Conservation (phyloP, 2,329 filamentous ascomycete genomes). For the Trichoderma citrinoviride region DNA sequence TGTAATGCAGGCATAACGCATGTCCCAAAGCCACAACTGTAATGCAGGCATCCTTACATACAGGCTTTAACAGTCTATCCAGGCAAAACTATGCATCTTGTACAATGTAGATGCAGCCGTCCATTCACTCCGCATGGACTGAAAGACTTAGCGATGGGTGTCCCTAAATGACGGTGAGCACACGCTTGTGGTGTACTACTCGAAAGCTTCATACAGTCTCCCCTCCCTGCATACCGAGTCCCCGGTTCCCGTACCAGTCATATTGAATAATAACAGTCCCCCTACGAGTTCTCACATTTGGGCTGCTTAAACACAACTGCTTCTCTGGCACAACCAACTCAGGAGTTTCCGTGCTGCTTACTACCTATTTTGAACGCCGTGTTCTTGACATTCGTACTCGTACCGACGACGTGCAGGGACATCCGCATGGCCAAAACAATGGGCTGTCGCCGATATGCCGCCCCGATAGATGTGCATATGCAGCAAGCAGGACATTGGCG, state of each 20-base stretch:
- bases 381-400: background rate
- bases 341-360: background rate
- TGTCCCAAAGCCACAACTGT: conserved; percentile 9
- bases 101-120: background rate
- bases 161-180: no score
- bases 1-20: background rate
- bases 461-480: background rate
- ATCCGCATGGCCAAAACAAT: no score
- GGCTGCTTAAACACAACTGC: background rate
- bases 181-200: background rate
- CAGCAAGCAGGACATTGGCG: background rate
- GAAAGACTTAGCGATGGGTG: background rate
- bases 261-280: background rate
- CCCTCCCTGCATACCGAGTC: background rate
- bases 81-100: background rate
- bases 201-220: background rate
- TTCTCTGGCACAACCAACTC: background rate
- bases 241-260: background rate
- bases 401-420: no score
- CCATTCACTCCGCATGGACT: background rate
- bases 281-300: background rate
- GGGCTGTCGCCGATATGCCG: background rate
- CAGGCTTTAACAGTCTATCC: no score
- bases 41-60: background rate
- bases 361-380: background rate